phyloP scores from a whole-genome alignment of 495 filamentous ascomycete genomes.

The Neurospora sp. region DNA sequence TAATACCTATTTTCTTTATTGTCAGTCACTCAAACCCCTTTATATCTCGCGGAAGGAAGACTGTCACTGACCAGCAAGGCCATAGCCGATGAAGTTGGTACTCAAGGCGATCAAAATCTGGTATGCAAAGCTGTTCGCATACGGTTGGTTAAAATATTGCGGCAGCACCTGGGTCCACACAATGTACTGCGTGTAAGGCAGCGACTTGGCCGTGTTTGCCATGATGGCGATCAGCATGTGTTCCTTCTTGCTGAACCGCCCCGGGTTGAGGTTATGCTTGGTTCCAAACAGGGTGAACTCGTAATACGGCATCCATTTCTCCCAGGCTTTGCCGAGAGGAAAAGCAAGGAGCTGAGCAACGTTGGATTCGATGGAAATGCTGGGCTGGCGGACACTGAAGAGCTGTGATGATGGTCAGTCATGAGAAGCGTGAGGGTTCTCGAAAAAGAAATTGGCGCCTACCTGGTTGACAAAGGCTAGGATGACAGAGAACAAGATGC shows the following conservation, averaged over 20 bases:
- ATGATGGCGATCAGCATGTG: constrained; percentile 44
- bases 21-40: not conserved
- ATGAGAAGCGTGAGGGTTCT: not conserved
- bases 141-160: constrained; percentile 30
- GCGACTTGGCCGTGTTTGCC: constrained; percentile 27
- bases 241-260: constrained; percentile 42
- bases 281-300: constrained; percentile 30
- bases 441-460: not conserved
- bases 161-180: constrained; percentile 37
- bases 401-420: constrained; percentile 7
- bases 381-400: constrained; percentile 31
- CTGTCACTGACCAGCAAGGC: constrained; percentile 38
- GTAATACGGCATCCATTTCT: constrained; percentile 24
- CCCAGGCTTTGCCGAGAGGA: constrained; percentile 27
- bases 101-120: constrained; percentile 35
- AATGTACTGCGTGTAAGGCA: constrained; percentile 32
- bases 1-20: not conserved
- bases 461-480: constrained; percentile 32
- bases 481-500: constrained; percentile 24
- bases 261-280: constrained; percentile 35
- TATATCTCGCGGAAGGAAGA: not conserved
- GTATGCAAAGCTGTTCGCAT: constrained; percentile 26
- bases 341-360: constrained; percentile 33
- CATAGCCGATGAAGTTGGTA: constrained; percentile 44
- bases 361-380: constrained; percentile 23